Base-by-base conservation (phyloP, 139 green algal species). In the Chlamydomonas incerta region DNA sequence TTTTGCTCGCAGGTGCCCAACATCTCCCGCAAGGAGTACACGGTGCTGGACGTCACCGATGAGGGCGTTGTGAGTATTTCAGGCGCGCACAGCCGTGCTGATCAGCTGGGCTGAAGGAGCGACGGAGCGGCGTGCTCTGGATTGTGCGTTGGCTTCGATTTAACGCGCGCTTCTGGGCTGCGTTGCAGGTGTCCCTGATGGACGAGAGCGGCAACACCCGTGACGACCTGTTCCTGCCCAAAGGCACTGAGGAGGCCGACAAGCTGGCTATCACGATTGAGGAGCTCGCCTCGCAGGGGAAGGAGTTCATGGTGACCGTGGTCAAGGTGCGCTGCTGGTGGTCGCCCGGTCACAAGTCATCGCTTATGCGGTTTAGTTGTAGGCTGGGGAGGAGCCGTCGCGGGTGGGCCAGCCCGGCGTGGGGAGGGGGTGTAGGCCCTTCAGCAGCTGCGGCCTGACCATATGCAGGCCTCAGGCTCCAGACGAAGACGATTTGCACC, bases 221-320 rank as follows among this genome's bases (percentile, higher is more conserved):
- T 88, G 98, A 99, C 80, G 97, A 99, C 90, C 94, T 99, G 50
- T 94, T 90, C 37, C 95, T 99, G 80, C 98, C 98, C 72, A 95
- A 87, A 75, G 96, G 96, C 85, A 98, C 96, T 47, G 95, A 99
- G 55, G 96, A 99, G 58, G 85, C 90, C 46, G 95, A 96, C 24
- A 98, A 96, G 92, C 94, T 98, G 86, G 94, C 95, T 28, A 81
- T 93, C 55, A 86, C 96, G 81, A 94, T 99, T 63, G 92, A 97
- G 92, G 83, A 88, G 2, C 90, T 95, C 60, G 98, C 98, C 88
- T 92, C 90, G 11, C 94, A 93, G 8, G 96, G 96, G 83, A 98
- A 98, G 92, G 98, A 99, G 88, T 90, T 99, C 28, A 60, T 95
- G 26, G 93, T 99, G 11, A 96, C 95, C 29, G 97, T 99, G 34